A percentile compares a stretch with the other conserved stretches of the same genome.
Conservation (phyloP, 169 alveolate species). For the Cryptosporidium bovis region DNA sequence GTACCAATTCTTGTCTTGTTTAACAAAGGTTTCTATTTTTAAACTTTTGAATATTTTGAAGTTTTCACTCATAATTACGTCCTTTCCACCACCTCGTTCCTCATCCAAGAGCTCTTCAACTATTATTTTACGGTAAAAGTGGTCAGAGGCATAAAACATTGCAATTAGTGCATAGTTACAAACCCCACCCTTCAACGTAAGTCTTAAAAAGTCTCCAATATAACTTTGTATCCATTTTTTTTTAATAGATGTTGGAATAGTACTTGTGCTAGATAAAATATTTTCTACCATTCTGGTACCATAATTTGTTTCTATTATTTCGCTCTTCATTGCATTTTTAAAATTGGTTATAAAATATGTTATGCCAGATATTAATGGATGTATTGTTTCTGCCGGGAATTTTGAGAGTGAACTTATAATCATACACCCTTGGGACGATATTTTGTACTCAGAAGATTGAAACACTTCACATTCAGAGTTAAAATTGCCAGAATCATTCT, state of each 20-base stretch:
- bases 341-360: constrained; percentile 41
- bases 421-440: constrained; percentile 47
- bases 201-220: constrained; percentile 28
- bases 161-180: constrained; percentile 59
- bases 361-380: constrained; percentile 53
- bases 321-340: constrained; percentile 18
- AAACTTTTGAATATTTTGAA: constrained; percentile 46
- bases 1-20: constrained; percentile 35
- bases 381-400: constrained; percentile 64
- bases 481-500: neutral
- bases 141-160: constrained; percentile 63
- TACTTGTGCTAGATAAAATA: constrained; percentile 15
- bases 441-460: neutral
- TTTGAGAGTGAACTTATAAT: constrained; percentile 49
- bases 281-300: constrained; percentile 54
- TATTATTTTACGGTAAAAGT: constrained; percentile 24
- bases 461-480: neutral
- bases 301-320: constrained; percentile 7
- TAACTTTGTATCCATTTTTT: constrained; percentile 58
- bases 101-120: constrained; percentile 50
- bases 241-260: constrained; percentile 33
- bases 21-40: constrained; percentile 25
- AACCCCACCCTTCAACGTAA: constrained; percentile 13
- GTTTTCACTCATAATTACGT: constrained; percentile 23
- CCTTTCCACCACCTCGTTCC: constrained; percentile 69